Base-by-base conservation (phyloP, 208 protist species). In the Phytomonas sp. region DNA sequence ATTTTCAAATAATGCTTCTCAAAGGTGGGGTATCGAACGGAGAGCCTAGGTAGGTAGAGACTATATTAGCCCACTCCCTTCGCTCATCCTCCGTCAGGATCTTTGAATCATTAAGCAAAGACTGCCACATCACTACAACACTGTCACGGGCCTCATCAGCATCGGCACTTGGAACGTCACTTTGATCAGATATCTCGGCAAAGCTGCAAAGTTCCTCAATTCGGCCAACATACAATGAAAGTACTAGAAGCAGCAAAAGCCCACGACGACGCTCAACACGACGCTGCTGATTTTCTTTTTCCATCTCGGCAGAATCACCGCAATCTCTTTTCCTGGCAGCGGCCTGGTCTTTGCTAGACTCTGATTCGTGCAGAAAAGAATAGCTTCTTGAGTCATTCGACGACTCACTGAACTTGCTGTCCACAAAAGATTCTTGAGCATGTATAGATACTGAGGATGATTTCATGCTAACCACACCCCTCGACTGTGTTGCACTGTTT, bases 191-290 rank as follows among this genome's bases (percentile, higher is more conserved):
- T 34, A 88, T 83, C 20, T 71, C 8, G 9, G 61, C 67, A 29
- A 88, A 72, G 3, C 59, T 43, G 60, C 73, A 80, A 31, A 82
- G 51, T 28, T 85, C 70, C 34, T 82, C 76, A 7, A 88, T 68
- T 5, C 70, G 70, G 32, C 83, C 83, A 0, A 85, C 33, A 34
- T 88, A 78, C 30, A 94, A 63, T 2, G 88, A 85, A n/a, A 91
- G 51, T 0, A 90, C 84, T 0, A 94, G 76, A 30, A 94, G 76
- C 66, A 83, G 76, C 62, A 94, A 77, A 60, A 94, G 73, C 4
- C 78, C 80, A 11, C 65, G 75, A 23, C 80, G 83, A 26, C 80
- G 72, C 15, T 3, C 69, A 4, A 53, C 73, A 17, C 62, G 46
- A 26, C 23, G 40, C 4, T 2, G 11, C 40, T 46, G 40, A 8